Evolutionary conservation across 2,329 filamentous ascomycete genomes (phyloP).

Genomic region (Penicillium sp.): DNA sequence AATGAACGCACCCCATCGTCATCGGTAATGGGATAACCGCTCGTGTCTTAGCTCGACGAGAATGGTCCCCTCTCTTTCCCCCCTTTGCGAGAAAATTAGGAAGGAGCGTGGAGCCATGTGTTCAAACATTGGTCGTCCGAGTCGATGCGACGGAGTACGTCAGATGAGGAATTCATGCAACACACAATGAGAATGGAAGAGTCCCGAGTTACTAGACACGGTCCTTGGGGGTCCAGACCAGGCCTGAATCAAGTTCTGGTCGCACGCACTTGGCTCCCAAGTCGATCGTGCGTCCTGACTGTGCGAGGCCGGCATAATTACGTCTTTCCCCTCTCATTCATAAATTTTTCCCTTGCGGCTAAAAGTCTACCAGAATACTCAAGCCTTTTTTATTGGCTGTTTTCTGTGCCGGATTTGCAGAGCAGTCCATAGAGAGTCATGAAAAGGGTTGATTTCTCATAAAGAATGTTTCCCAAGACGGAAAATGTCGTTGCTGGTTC

Average conservation of each 20-base stretch:
- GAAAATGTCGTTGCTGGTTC: not conserved
- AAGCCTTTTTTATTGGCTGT: not conserved
- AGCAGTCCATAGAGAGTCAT: not conserved
- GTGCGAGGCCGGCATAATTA: not conserved
- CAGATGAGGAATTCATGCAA: slow-evolving; percentile 10
- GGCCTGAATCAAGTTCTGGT: slow-evolving; percentile 1
- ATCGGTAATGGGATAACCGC: slow-evolving; percentile 25
- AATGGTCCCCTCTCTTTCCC: not conserved
- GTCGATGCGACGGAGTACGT: not conserved
- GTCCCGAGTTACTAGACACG: slow-evolving; percentile 3
- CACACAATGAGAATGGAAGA: slow-evolving; percentile 4
- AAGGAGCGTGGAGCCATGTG: not conserved
- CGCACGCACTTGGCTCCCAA: slow-evolving; percentile 1
- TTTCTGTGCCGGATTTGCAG: not conserved
- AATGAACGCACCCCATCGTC: slow-evolving; percentile 17
- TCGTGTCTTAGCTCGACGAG: slow-evolving; percentile 13
- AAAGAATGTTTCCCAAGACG: not conserved
- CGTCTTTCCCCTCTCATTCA: not conserved
- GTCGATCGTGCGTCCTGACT: slow-evolving; percentile 12
- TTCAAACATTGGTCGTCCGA: not conserved
- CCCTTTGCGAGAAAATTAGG: not conserved
- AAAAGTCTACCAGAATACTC: not conserved
- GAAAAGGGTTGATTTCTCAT: not conserved
- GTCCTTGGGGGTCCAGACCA: slow-evolving; percentile 26
- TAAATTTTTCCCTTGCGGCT: not conserved